Conservation (phyloP, 106 monocot genomes). For the Ottelia alismoides region DNA sequence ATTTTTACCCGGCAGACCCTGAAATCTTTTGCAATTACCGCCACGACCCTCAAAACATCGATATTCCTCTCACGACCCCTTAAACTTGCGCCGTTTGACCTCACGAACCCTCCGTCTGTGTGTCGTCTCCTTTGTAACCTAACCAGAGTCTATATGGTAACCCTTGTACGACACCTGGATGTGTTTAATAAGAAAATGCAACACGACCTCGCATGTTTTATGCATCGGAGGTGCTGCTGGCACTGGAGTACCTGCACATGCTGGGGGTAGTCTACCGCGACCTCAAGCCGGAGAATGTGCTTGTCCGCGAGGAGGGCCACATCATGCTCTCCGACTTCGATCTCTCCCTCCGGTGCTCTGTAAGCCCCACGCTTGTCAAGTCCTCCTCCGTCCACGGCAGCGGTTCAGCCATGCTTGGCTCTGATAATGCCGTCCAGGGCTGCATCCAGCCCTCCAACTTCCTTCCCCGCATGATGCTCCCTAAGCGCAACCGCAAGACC, state of each 20-base stretch:
- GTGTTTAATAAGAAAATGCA: background rate
- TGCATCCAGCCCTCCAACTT: background rate
- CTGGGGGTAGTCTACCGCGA: conserved; percentile 12
- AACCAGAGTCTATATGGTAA: no score
- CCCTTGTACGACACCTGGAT: no score
- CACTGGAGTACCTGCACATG: conserved; percentile 12
- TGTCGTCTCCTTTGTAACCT: no score
- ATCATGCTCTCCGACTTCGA: conserved; percentile 95
- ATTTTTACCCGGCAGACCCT: no score
- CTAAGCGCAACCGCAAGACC: conserved; percentile 8
- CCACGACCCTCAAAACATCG: no score
- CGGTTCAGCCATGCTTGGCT: background rate
- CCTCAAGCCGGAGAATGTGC: conserved; percentile 15
- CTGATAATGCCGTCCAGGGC: background rate
- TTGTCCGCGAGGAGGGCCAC: conserved; percentile 32
- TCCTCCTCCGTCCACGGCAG: background rate
- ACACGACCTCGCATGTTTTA: conserved; percentile 1
- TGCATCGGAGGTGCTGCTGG: conserved; percentile 5
- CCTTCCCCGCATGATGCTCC: conserved; percentile 8
- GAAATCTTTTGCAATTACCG: no score
- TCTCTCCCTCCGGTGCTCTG: conserved; percentile 40
- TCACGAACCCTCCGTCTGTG: no score
- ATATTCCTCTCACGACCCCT: no score
- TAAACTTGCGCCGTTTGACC: no score
- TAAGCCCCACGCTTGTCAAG: conserved; percentile 11